These are phyloP conservation scores for sorghum (Sorghum bicolor) DNA, from an alignment of 176 grass and related monocot species.

Conservation along the genomic window Sorghum_bicolor_NCBIv3 NC_012872.2:51960001-51960500, in stretches of 20 bases:
- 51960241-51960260: background rate
- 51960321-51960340: background rate
- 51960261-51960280: background rate
- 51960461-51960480: constrained; percentile 11
- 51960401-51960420: background rate
- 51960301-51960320: background rate
- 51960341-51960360: background rate
- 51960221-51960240: background rate
- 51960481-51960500: background rate
- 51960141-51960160: constrained; percentile 99
- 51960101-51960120: constrained; percentile 92
- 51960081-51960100: constrained; percentile 70
- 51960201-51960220: background rate
- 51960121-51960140: constrained; percentile 99
- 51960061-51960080: constrained; percentile 98
- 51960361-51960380: constrained; percentile 9
- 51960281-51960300: background rate
- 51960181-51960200: background rate
- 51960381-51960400: background rate
- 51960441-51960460: background rate
- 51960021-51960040: constrained; percentile 22
- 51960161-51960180: background rate
- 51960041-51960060: constrained; percentile 65
- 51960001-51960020: background rate
- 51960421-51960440: background rate